phyloP scores from a whole-genome alignment of 1,284 basidiomycete species.

The Afroboletus lepidellus region DNA sequence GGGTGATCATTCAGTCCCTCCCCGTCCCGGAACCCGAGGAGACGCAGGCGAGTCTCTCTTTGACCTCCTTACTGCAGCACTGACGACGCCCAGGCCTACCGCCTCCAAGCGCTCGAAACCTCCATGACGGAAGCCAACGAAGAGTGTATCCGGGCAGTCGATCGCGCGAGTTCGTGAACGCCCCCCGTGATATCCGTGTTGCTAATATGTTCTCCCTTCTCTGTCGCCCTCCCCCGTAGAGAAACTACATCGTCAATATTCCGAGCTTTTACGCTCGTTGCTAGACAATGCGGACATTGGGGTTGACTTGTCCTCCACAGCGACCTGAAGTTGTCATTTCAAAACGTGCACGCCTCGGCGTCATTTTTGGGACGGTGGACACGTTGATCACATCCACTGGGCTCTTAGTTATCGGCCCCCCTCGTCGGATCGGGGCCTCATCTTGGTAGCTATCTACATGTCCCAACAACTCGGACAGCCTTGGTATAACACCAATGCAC shows the following conservation, averaged over 20 bases:
- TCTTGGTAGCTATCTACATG: no score
- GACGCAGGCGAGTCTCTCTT: conserved; percentile 49
- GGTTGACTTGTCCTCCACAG: conserved; percentile 14
- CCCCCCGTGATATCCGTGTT: not conserved
- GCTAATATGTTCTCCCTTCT: not conserved
- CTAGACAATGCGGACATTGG: conserved; percentile 53
- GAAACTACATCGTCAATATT: conserved; percentile 57
- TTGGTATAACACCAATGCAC: conserved; percentile 13
- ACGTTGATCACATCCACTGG: not conserved
- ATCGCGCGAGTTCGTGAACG: conserved; percentile 64
- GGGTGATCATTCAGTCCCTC: conserved; percentile 72
- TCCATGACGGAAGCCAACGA: conserved; percentile 70
- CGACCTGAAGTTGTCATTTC: not conserved
- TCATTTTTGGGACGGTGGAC: not conserved
- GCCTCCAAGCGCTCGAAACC: conserved; percentile 59
- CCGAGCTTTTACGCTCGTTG: conserved; percentile 58
- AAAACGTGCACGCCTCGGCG: not conserved
- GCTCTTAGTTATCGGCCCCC: no score
- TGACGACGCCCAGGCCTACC: conserved; percentile 47
- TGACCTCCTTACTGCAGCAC: no score
- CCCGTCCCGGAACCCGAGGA: conserved; percentile 74
- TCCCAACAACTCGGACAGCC: no score
- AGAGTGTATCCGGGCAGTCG: conserved; percentile 68
- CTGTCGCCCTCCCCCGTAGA: conserved; percentile 40
- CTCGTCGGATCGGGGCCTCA: no score